Evolutionary conservation across 2,329 filamentous ascomycete species (phyloP).

Genomic region (Diplodia seriata): DNA sequence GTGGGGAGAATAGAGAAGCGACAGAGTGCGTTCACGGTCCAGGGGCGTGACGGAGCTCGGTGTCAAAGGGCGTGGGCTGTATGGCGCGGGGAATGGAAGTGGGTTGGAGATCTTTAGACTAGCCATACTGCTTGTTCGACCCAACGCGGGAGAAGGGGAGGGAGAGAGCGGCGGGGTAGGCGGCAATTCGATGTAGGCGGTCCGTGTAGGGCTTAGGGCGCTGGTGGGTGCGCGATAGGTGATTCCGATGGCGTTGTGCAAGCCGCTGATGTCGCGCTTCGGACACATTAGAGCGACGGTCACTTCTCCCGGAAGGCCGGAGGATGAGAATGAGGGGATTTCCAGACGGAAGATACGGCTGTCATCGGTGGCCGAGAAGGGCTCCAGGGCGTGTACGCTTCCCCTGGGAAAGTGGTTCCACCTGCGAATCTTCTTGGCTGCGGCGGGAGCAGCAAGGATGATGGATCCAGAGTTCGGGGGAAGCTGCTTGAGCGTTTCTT

Average conservation of each 20-base stretch:
- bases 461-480: slow-evolving; percentile 61
- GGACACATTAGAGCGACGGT: slow-evolving; percentile 72
- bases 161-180: slow-evolving; percentile 32
- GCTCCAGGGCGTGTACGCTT: slow-evolving; percentile 52
- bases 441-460: slow-evolving; percentile 70
- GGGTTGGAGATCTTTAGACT: slow-evolving; percentile 15
- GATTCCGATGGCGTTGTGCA: slow-evolving; percentile 73
- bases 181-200: slow-evolving; percentile 27
- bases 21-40: slow-evolving; percentile 57
- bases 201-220: slow-evolving; percentile 41
- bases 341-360: slow-evolving; percentile 55
- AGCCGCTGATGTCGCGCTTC: slow-evolving; percentile 64
- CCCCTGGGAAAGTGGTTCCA: slow-evolving; percentile 73
- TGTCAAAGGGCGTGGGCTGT: slow-evolving; percentile 35
- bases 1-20: slow-evolving; percentile 70
- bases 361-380: slow-evolving; percentile 34
- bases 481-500: slow-evolving; percentile 71
- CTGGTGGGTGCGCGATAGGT: slow-evolving; percentile 69
- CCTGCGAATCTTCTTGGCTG: slow-evolving; percentile 68
- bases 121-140: slow-evolving; percentile 41
- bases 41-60: slow-evolving; percentile 16
- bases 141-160: not conserved
- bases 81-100: slow-evolving; percentile 7
- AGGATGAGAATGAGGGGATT: slow-evolving; percentile 60
- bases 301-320: slow-evolving; percentile 68